These are phyloP conservation scores for Fusarium floridanum DNA, from an alignment of 2,329 filamentous ascomycete species.

Conservation along the genomic window DNA sequence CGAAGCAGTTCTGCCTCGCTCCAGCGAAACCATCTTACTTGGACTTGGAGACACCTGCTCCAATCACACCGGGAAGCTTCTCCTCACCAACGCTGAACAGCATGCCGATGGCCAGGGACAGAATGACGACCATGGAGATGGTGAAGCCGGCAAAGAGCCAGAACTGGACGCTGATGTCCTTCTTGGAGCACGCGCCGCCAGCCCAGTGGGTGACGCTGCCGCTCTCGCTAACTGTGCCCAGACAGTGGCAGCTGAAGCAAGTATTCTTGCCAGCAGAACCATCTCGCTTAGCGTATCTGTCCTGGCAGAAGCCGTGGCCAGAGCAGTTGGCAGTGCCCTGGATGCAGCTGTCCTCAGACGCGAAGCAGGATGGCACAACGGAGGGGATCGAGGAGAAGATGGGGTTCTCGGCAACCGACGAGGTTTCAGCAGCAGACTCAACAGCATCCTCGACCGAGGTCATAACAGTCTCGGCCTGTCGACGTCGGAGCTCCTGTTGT, in stretches of 20 bases:
- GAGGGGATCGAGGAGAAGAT: conserved; percentile 54
- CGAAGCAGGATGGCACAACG: conserved; percentile 80
- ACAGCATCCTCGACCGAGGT: conserved; percentile 50
- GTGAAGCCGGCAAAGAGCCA: conserved; percentile 86
- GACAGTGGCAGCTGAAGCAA: conserved; percentile 87
- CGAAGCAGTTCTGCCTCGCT: conserved; percentile 4
- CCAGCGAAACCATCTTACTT: conserved; percentile 59
- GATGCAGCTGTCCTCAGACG: conserved; percentile 75
- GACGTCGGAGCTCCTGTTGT: conserved; percentile 60
- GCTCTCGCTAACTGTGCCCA: conserved; percentile 67
- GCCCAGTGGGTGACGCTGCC: conserved; percentile 82
- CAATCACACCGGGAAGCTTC: conserved; percentile 92
- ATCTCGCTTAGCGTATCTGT: conserved; percentile 68
- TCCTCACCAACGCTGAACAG: conserved; percentile 87
- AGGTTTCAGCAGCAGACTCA: conserved; percentile 43
- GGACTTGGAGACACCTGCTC: conserved; percentile 87
- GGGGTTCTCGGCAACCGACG: conserved; percentile 46
- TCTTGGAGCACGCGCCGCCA: conserved; percentile 89
- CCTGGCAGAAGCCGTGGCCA: conserved; percentile 81
- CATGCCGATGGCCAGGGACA: conserved; percentile 80
- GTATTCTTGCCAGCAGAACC: conserved; percentile 56
- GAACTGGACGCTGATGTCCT: conserved; percentile 89
- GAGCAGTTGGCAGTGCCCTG: conserved; percentile 83
- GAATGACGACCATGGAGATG: conserved; percentile 75
- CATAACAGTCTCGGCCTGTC: conserved; percentile 63